These are phyloP conservation scores for Elaeis oleifera DNA, from an alignment of 202 grass and related monocot species.

Conservation along the genomic window DNA sequence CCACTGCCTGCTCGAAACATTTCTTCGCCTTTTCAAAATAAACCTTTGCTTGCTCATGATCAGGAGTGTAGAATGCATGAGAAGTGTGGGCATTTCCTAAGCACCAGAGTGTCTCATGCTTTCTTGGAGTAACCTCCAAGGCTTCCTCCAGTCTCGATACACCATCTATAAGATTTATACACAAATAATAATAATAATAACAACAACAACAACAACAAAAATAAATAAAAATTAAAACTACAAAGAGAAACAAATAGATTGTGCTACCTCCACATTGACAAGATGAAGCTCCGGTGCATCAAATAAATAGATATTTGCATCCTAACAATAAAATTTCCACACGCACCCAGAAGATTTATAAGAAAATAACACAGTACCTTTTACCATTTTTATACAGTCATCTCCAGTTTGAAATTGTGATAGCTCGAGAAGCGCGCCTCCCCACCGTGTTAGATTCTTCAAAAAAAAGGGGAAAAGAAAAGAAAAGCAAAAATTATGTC, in stretches of 20 bases:
- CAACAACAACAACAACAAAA: neutral
- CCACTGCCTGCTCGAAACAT: constrained; percentile 70
- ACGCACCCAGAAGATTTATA: neutral
- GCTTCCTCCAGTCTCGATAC: constrained; percentile 82
- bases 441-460: constrained; percentile 95
- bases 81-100: constrained; percentile 93
- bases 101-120: constrained; percentile 87
- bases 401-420: constrained; percentile 53
- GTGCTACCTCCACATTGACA: too few relatives aligned
- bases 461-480: neutral
- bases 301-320: too few relatives aligned
- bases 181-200: neutral
- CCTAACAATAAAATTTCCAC: too few relatives aligned
- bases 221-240: neutral
- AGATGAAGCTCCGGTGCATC: too few relatives aligned
- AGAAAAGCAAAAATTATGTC: neutral
- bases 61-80: constrained; percentile 69
- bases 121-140: constrained; percentile 59
- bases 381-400: constrained; percentile 43
- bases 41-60: constrained; percentile 44
- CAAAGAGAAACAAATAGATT: too few relatives aligned
- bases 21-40: constrained; percentile 59
- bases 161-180: constrained; percentile 38
- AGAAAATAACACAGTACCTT: constrained; percentile 33
- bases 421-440: constrained; percentile 79